Evolutionary conservation across 1,139 yeast genomes (phyloP).

Genomic region (Magnusiomyces sp.): DNA sequence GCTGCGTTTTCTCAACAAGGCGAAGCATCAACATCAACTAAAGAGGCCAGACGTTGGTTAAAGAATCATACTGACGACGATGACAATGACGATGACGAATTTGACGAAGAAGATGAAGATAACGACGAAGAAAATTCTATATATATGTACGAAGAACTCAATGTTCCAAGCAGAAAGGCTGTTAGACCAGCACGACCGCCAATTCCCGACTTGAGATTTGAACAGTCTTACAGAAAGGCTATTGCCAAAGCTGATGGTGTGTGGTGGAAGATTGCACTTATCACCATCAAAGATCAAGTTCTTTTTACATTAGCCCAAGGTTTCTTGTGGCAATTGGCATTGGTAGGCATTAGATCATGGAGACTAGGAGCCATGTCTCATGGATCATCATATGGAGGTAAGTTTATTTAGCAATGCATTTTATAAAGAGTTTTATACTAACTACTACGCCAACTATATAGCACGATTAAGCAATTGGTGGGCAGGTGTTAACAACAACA

Average conservation of each 20-base stretch:
- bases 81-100: no score
- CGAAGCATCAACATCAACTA: no score
- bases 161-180: no score
- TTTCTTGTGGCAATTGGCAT: slow-evolving; percentile 37
- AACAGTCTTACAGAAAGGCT: slow-evolving; percentile 25
- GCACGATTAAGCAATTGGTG: slow-evolving; percentile 15
- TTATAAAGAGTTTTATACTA: no score
- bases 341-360: slow-evolving; percentile 40
- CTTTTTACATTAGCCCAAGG: slow-evolving; percentile 43
- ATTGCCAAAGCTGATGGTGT: slow-evolving; percentile 29
- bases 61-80: no score
- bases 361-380: slow-evolving; percentile 15
- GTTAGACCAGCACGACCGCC: slow-evolving; percentile 13
- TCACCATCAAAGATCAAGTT: slow-evolving; percentile 33
- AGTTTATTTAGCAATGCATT: slow-evolving; percentile 15
- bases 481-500: slow-evolving; percentile 14
- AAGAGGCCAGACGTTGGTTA: no score
- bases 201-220: slow-evolving; percentile 31
- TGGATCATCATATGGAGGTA: slow-evolving; percentile 30
- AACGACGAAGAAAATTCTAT: background rate
- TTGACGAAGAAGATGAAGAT: background rate
- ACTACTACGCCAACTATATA: no score
- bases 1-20: no score
- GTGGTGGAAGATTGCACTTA: slow-evolving; percentile 21
- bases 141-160: no score